Conservation (phyloP, 2,329 filamentous ascomycete genomes). For the Exophiala viscosa region DNA sequence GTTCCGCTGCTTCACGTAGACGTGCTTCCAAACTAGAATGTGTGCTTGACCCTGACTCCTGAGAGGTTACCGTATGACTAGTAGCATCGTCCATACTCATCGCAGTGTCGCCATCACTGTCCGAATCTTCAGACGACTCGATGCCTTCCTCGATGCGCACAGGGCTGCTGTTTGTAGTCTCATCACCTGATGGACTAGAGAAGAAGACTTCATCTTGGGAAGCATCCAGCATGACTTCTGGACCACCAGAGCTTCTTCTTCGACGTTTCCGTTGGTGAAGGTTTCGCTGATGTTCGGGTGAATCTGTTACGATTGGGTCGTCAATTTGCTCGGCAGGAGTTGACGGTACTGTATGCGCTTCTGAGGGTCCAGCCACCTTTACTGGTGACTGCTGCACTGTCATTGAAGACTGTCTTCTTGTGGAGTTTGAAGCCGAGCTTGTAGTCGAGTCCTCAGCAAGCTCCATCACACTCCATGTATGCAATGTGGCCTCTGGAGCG, state of each 20-base stretch:
- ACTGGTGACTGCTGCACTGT: constrained; percentile 34
- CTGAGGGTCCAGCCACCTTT: constrained; percentile 13
- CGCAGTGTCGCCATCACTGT: constrained; percentile 70
- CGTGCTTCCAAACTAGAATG: constrained; percentile 75
- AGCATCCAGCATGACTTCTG: constrained; percentile 43
- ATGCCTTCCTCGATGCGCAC: constrained; percentile 49
- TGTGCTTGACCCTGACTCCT: constrained; percentile 55
- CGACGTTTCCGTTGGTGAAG: constrained; percentile 52
- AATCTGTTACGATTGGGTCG: constrained; percentile 55
- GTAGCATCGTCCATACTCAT: constrained; percentile 80
- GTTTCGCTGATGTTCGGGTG: constrained; percentile 63
- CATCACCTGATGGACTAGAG: constrained; percentile 60
- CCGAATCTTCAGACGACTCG: constrained; percentile 47
- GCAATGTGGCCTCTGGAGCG: constrained; percentile 91
- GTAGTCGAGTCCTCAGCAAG: constrained; percentile 82
- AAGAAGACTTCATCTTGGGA: constrained; percentile 59
- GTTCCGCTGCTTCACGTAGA: constrained; percentile 68
- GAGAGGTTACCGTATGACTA: constrained; percentile 62
- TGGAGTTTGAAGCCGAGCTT: constrained; percentile 68
- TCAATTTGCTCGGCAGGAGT: constrained; percentile 60
- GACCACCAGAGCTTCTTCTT: constrained; percentile 60
- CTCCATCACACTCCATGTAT: constrained; percentile 95
- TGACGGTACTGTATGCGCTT: constrained; percentile 52
- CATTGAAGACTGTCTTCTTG: constrained; percentile 66
- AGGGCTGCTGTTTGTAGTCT: constrained; percentile 37